A percentile compares a stretch with the other conserved stretches of the same genome.
phyloP scores from a whole-genome alignment of 495 filamentous ascomycete genomes.

The Hypoxylon cercidicola region DNA sequence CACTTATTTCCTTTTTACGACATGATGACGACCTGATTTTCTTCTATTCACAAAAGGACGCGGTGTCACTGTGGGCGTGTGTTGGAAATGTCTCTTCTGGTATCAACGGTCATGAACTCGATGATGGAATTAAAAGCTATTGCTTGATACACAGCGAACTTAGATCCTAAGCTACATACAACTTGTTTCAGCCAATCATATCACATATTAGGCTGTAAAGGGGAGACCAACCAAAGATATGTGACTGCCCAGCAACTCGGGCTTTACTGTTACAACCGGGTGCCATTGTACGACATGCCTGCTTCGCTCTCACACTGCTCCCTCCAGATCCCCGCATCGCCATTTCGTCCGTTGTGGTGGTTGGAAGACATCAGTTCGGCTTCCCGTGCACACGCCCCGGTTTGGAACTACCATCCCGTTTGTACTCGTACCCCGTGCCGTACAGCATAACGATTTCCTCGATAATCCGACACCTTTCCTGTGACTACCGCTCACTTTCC shows the following conservation, averaged over 20 bases:
- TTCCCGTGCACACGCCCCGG: constrained; percentile 13
- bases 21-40: constrained; percentile 49
- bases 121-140: constrained; percentile 50
- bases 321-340: constrained; percentile 7
- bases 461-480: constrained; percentile 12
- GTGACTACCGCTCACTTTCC: constrained; percentile 5
- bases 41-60: constrained; percentile 49
- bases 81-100: constrained; percentile 52
- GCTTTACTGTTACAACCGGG: constrained; percentile 24
- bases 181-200: constrained; percentile 44
- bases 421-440: constrained; percentile 27
- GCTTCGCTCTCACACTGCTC: constrained; percentile 7
- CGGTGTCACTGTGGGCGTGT: constrained; percentile 48
- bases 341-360: constrained; percentile 9
- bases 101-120: constrained; percentile 54
- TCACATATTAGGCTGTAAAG: constrained; percentile 41
- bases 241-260: constrained; percentile 27
- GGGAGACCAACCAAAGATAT: constrained; percentile 21
- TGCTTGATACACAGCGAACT: constrained; percentile 49
- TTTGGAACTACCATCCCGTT: constrained; percentile 13
- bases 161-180: constrained; percentile 52
- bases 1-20: constrained; percentile 48
- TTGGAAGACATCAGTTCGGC: constrained; percentile 7
- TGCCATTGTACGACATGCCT: constrained; percentile 19
- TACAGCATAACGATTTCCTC: constrained; percentile 23